phyloP scores from a whole-genome alignment of 176 grass and related monocot genomes.

The Aechmea fasciata region DNA sequence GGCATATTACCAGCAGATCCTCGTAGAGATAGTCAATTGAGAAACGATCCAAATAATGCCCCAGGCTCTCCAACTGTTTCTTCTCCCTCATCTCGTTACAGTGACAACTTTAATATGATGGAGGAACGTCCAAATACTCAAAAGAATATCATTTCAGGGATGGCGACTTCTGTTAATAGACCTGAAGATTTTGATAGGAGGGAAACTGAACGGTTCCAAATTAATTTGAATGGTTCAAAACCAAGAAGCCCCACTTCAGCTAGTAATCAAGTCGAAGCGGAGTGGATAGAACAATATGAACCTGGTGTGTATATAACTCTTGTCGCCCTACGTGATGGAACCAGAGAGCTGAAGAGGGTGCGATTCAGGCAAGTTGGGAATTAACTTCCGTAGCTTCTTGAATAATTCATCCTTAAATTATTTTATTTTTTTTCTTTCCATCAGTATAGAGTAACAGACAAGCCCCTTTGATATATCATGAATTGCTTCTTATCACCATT shows the following conservation, averaged over 20 bases:
- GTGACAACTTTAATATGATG: slow-evolving; percentile 7
- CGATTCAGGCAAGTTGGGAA: slow-evolving; percentile 62
- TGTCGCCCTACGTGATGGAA: slow-evolving; percentile 64
- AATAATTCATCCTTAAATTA: background rate
- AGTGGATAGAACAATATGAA: slow-evolving; percentile 96
- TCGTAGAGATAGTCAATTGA: slow-evolving; percentile 24
- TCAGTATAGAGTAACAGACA: background rate
- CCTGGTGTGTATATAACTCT: slow-evolving; percentile 89
- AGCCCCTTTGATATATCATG: no score
- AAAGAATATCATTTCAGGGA: slow-evolving; percentile 21
- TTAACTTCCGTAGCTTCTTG: background rate
- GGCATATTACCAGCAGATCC: slow-evolving; percentile 21
- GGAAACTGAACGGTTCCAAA: slow-evolving; percentile 59
- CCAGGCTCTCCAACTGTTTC: background rate
- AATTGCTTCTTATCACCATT: no score
- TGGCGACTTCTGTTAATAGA: slow-evolving; percentile 17
- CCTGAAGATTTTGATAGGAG: slow-evolving; percentile 43
- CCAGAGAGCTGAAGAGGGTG: slow-evolving; percentile 83
- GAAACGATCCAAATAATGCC: slow-evolving; percentile 18
- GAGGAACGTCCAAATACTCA: slow-evolving; percentile 34
- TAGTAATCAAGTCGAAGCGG: slow-evolving; percentile 53
- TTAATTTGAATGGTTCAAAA: slow-evolving; percentile 34
- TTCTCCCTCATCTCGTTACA: slow-evolving; percentile 10
- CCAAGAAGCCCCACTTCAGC: slow-evolving; percentile 30
- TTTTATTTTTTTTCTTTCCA: background rate